phyloP scores from a whole-genome alignment of 805 yeast species.

The Candida nanaspora region DNA sequence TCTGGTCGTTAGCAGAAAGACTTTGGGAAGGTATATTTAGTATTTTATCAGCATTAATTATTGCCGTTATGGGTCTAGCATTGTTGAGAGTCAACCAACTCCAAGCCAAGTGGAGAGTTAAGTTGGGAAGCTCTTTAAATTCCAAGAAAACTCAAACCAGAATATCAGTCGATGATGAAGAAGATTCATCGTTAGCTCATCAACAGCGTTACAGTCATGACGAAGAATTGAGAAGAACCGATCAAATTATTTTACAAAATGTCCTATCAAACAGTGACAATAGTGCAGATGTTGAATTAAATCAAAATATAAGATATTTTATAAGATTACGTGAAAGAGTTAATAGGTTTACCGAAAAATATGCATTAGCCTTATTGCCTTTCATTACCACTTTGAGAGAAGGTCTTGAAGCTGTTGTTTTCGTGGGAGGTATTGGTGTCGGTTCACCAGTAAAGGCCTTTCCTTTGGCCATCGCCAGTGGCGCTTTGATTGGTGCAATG shows the following conservation, averaged over 20 bases:
- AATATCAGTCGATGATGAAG: slow-evolving; percentile 1
- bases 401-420: slow-evolving; percentile 88
- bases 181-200: slow-evolving; percentile 3
- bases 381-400: slow-evolving; percentile 83
- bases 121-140: slow-evolving; percentile 27
- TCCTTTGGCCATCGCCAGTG: slow-evolving; percentile 56
- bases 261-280: neutral
- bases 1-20: slow-evolving; percentile 84
- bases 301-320: slow-evolving; percentile 7
- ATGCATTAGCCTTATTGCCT: slow-evolving; percentile 70
- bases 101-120: slow-evolving; percentile 74
- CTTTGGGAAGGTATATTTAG: slow-evolving; percentile 86
- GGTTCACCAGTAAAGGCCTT: slow-evolving; percentile 60
- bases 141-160: slow-evolving; percentile 3
- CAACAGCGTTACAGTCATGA: neutral
- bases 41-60: slow-evolving; percentile 67
- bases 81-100: slow-evolving; percentile 73
- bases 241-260: neutral
- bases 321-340: slow-evolving; percentile 14
- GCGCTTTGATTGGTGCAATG: slow-evolving; percentile 48
- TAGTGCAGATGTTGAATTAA: slow-evolving; percentile 10
- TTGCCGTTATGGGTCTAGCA: slow-evolving; percentile 82
- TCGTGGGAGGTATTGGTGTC: slow-evolving; percentile 82
- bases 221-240: neutral
- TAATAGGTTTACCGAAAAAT: slow-evolving; percentile 41